Base-by-base conservation (phyloP, 805 yeast species). In the Priceomyces carsonii region DNA sequence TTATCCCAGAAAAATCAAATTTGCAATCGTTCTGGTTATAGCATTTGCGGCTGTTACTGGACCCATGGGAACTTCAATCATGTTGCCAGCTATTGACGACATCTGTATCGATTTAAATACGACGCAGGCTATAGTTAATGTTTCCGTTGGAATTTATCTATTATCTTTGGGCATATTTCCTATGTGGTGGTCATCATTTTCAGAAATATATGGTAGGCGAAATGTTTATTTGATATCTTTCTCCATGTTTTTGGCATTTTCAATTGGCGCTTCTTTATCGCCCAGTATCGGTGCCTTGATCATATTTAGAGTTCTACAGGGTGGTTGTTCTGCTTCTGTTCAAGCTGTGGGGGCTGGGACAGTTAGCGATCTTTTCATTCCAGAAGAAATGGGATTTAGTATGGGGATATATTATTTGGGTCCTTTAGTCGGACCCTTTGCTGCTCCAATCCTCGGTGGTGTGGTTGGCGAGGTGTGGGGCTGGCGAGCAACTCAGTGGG, bases 341-440 rank as follows among this genome's bases (percentile, higher is more conserved):
- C 95, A 88, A 55, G 77, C 90, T 13, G 87, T 87, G 18, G 95
- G 95, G 3, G 95, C 95, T 0, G 96, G 95, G 2, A 85, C 95
- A 1, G 80, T 87, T 13, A 74, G 85, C 14, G 96, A 88, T 51
- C 53, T 88, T 22, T 88, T 66, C 53, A 63, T 72, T 3, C 80
- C 82, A 6, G 75, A 78, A 21, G 76, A 81, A 46, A 70, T 95
- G 50, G 95, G 95, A 2, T 57, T 71, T 5, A 90, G 90, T 3
- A 75, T 87, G 79, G 95, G 96, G 0, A 66, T 78, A 31, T 87
- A 76, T 48, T 88, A 87, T 53, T 59, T 88, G 31, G 96, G 96
- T 0, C 85, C 91, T 0, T 77, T 88, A 28, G 71, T 80, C 47
- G 95, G 93, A 0, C 96, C 95, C 0, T 67, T 88, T 32, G 44